These are phyloP conservation scores for Triangularia setosa DNA, from an alignment of 2,329 filamentous ascomycete species.

Conservation along the genomic window DNA sequence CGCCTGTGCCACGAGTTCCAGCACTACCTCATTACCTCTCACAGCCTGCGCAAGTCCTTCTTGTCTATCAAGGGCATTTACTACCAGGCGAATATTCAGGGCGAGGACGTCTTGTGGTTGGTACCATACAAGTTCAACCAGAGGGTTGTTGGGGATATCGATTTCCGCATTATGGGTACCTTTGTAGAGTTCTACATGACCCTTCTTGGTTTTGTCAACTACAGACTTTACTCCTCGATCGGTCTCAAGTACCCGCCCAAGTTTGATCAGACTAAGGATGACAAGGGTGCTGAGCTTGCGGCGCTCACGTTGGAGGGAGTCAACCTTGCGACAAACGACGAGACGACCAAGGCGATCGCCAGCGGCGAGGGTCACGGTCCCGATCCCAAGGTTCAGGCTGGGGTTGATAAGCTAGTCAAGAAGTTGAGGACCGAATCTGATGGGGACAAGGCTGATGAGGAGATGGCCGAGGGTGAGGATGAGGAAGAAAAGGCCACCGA, in stretches of 20 bases:
- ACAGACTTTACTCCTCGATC: conserved; percentile 83
- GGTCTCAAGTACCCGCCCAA: conserved; percentile 94
- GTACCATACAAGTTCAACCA: conserved; percentile 99
- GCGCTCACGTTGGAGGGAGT: conserved; percentile 84
- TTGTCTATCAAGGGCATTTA: conserved; percentile 99
- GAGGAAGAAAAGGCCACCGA: conserved; percentile 51
- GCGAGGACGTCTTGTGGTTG: conserved; percentile 94
- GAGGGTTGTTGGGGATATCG: conserved; percentile 85
- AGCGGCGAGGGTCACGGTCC: conserved; percentile 53
- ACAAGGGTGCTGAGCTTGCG: conserved; percentile 81
- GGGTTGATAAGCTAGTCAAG: conserved; percentile 65
- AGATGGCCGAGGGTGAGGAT: conserved; percentile 39
- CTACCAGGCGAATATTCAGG: conserved; percentile 96
- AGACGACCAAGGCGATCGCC: conserved; percentile 51
- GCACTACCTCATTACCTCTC: conserved; percentile 91
- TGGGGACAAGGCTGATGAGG: conserved; percentile 38
- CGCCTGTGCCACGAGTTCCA: conserved; percentile 92
- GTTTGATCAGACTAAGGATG: conserved; percentile 83
- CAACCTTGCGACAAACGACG: conserved; percentile 55
- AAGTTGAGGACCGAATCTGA: conserved; percentile 55
- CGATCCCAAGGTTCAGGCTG: conserved; percentile 60
- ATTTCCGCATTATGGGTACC: conserved; percentile 98
- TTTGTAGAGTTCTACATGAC: conserved; percentile 99
- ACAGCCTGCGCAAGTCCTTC: conserved; percentile 92
- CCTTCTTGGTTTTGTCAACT: conserved; percentile 92